These are phyloP conservation scores for Acephala macrosclerotiorum DNA, from an alignment of 2,329 filamentous ascomycete genomes.

Conservation along the genomic window DNA sequence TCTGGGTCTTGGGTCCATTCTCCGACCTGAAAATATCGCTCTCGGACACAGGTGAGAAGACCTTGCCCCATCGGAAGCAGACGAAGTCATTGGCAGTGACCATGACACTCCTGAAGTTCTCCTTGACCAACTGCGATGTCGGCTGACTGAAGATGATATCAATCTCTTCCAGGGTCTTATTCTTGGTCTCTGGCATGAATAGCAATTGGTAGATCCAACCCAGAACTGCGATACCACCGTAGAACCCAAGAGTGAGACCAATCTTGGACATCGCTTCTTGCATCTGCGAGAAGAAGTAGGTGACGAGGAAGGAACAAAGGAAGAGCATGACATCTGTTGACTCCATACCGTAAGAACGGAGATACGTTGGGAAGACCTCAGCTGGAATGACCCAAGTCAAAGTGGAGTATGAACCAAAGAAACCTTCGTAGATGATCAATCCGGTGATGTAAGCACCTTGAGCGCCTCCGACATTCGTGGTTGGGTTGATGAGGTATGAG, in stretches of 20 bases:
- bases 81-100: conserved; percentile 40
- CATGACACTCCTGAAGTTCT: conserved; percentile 56
- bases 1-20: conserved; percentile 34
- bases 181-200: conserved; percentile 81
- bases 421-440: conserved; percentile 72
- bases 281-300: conserved; percentile 79
- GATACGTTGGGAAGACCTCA: conserved; percentile 76
- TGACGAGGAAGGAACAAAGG: conserved; percentile 75
- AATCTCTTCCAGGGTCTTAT: conserved; percentile 72
- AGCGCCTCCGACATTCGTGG: conserved; percentile 54
- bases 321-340: conserved; percentile 73
- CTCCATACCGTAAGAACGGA: conserved; percentile 77
- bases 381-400: conserved; percentile 72
- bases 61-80: conserved; percentile 39
- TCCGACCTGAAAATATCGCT: conserved; percentile 40
- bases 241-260: conserved; percentile 74
- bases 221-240: conserved; percentile 74
- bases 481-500: conserved; percentile 62
- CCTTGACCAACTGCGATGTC: conserved; percentile 65
- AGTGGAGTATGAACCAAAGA: conserved; percentile 72
- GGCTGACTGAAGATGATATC: conserved; percentile 71
- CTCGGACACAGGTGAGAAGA: conserved; percentile 40
- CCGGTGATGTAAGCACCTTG: conserved; percentile 71
- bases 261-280: conserved; percentile 70
- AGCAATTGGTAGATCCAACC: conserved; percentile 77